Evolutionary conservation across 805 yeast species (phyloP), one percentile per base, ranked within the genome.

Genomic region (Pachysolen tannophilus): DNA sequence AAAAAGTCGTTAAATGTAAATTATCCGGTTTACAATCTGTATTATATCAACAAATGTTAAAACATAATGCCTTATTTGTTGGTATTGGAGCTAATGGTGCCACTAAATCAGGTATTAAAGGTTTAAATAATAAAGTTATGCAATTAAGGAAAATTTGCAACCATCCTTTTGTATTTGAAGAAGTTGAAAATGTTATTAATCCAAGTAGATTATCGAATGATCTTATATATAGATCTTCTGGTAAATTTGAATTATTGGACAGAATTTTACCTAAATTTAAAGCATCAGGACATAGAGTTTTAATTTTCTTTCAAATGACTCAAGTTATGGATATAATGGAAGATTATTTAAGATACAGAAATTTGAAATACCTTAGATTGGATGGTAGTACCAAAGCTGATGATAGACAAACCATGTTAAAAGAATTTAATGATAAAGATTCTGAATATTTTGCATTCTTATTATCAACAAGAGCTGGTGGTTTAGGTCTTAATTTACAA

Each of bases 251-350:
- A 52, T 58, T 84, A 34, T 61, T 84, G 43, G 90, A 82, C 53
- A 63, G 88, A 42, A 67, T 83, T 11, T 63, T 83, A 48, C 87
- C 90, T 9, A 83, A 83, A 53, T 77, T 80, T 52, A 74, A 78
- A 45, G 79, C 73, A 0, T 62, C 79, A 5, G 87, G 87, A 3
- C 94, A 83, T 52, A 67, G 88, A 52, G 86, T 82, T 3, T 67
- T 83, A 56, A 78, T 83, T 56, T 83, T 83, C 50, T 83, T 83
- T 63, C 94, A 83, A 59, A 83, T 83, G 94, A 83, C 94, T 0
- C 86, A 81, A 51, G 84, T 83, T 36, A 83, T 83, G 94, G 86
- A 82, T 52, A 83, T 83, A 28, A 82, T 83, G 87, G 94, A 83
- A 56, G 94, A 83, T 56, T 83, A 73, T 54, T 62, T 83, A 48